Conservation (phyloP, 495 filamentous ascomycete species). For the Penicillium crystallinum region DNA sequence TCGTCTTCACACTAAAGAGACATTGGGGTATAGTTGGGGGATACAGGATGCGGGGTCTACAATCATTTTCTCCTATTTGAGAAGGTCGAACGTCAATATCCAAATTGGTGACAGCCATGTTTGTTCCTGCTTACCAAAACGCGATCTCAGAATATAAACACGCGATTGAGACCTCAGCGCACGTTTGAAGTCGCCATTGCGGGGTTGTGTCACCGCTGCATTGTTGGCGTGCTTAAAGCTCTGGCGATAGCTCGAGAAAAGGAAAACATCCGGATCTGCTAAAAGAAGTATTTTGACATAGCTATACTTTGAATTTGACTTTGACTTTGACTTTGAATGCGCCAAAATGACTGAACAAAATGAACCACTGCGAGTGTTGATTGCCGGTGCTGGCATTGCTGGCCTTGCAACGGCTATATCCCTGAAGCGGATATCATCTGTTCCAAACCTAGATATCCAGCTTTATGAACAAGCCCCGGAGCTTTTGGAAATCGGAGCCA, state of each 20-base stretch:
- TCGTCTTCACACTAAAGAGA: constrained; percentile 2
- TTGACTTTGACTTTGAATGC: neutral
- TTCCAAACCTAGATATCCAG: constrained; percentile 36
- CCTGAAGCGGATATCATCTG: constrained; percentile 20
- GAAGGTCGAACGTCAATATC: neutral
- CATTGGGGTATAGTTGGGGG: neutral
- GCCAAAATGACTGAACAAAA: constrained; percentile 11
- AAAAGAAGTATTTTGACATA: neutral
- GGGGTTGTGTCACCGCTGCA: constrained; percentile 17
- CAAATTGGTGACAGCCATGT: neutral
- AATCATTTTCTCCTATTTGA: neutral
- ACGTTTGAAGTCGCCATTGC: constrained; percentile 14
- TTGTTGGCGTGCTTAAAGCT: constrained; percentile 23
- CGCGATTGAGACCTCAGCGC: constrained; percentile 1
- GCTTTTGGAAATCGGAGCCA: constrained; percentile 44
- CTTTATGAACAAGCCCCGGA: constrained; percentile 44
- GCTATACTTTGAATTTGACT: neutral
- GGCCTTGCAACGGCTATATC: constrained; percentile 44
- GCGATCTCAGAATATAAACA: neutral
- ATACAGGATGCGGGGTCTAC: neutral
- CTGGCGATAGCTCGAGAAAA: neutral
- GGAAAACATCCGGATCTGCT: neutral
- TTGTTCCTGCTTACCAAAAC: neutral
- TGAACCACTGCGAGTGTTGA: constrained; percentile 32
- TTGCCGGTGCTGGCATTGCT: constrained; percentile 46